Percentiles rank a stretch among this genome's conserved stretches.
Evolutionary conservation across 768 basidiomycete species (phyloP).

Genomic region (Suillus brevipes): DNA sequence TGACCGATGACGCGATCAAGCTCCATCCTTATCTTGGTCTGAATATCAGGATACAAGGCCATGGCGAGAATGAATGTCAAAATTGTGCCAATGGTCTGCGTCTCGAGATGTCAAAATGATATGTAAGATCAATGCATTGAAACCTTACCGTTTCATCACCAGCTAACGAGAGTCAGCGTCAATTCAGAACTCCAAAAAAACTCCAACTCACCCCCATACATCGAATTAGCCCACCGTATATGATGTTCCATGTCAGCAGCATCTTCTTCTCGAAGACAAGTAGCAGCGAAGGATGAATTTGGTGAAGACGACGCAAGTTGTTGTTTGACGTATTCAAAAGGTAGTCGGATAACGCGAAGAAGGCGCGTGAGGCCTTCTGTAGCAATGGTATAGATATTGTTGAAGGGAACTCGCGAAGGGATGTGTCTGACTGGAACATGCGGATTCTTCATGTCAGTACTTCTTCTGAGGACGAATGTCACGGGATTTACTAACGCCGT

Average conservation of each 20-base stretch:
- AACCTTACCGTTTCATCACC: constrained; percentile 4
- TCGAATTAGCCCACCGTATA: constrained; percentile 10
- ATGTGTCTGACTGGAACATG: constrained; percentile 21
- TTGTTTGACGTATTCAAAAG: constrained; percentile 10
- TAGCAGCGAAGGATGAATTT: not conserved
- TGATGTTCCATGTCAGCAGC: constrained; percentile 2
- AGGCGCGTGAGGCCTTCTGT: not conserved
- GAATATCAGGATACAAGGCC: constrained; percentile 6
- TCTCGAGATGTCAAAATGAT: not conserved
- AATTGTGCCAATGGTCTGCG: constrained; percentile 5
- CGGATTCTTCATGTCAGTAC: not conserved
- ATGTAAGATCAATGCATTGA: not conserved
- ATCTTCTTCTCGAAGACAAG: constrained; percentile 2
- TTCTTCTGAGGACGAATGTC: not conserved
- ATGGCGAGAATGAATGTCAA: constrained; percentile 10
- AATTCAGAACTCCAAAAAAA: not conserved
- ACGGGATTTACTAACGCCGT: constrained; percentile 3
- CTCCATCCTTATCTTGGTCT: constrained; percentile 18
- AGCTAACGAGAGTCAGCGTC: not conserved
- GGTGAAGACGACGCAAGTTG: not conserved
- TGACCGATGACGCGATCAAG: constrained; percentile 36
- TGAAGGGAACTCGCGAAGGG: constrained; percentile 21
- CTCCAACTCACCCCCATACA: constrained; percentile 10
- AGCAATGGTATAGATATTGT: constrained; percentile 1
- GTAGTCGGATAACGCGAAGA: not conserved